Conservation (phyloP, 2,329 filamentous ascomycete species). For the Curvularia hawaiiensis region DNA sequence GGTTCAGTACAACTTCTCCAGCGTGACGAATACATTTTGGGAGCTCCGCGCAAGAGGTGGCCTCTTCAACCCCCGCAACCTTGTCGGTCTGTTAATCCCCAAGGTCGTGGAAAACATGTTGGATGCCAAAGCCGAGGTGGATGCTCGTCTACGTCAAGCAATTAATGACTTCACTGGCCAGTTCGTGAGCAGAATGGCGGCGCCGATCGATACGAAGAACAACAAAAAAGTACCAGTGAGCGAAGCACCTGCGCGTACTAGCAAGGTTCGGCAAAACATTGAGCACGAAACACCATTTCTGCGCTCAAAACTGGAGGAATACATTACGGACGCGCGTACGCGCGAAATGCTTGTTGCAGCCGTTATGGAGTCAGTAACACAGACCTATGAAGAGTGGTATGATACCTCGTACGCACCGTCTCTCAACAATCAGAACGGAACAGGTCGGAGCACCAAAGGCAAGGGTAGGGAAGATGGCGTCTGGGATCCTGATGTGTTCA, state of each 20-base stretch:
- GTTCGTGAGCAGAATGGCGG: slow-evolving; percentile 63
- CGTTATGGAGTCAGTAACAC: slow-evolving; percentile 66
- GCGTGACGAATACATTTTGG: slow-evolving; percentile 68
- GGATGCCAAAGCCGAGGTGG: slow-evolving; percentile 71
- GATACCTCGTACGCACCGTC: slow-evolving; percentile 54
- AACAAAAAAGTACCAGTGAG: slow-evolving; percentile 29
- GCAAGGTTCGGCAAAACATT: slow-evolving; percentile 58
- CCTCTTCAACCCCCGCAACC: slow-evolving; percentile 68
- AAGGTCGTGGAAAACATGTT: slow-evolving; percentile 74
- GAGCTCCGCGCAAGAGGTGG: slow-evolving; percentile 68
- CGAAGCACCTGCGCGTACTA: slow-evolving; percentile 39
- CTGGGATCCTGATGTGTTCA: slow-evolving; percentile 69
- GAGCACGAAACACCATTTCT: slow-evolving; percentile 64
- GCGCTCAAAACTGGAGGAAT: slow-evolving; percentile 63
- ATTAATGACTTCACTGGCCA: slow-evolving; percentile 70
- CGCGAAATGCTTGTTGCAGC: slow-evolving; percentile 69
- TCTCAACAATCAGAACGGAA: slow-evolving; percentile 26
- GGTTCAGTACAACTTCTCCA: slow-evolving; percentile 69
- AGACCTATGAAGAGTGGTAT: slow-evolving; percentile 68
- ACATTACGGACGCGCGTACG: slow-evolving; percentile 68
- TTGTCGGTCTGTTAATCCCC: slow-evolving; percentile 66
- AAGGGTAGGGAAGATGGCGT: slow-evolving; percentile 66
- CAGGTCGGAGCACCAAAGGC: slow-evolving; percentile 27
- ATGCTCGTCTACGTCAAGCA: slow-evolving; percentile 64
- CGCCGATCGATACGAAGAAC: slow-evolving; percentile 45